Base-by-base conservation (phyloP, 768 basidiomycete genomes). In the Pleurotus tuber-regium region DNA sequence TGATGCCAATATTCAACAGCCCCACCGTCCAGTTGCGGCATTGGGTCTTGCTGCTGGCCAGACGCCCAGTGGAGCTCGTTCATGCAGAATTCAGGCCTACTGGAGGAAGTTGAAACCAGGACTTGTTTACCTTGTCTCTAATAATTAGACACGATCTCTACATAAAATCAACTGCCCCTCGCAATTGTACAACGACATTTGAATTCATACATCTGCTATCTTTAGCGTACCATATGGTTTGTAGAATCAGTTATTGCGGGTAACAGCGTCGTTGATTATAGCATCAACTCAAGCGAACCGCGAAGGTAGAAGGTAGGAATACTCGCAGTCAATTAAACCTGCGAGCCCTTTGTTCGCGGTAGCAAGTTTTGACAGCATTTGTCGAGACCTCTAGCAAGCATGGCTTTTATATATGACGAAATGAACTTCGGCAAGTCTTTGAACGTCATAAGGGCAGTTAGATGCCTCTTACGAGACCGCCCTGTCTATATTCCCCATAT, bases 381-480 rank as follows among this genome's bases (percentile, higher is more conserved):
- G 72, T 98, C 96, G 48, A 98, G 71, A 16, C 85, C 89, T 64
- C 93, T 76, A 0, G 94, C 85, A 11, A 98, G 80, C 70, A 96
- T 83, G 0, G 89, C 80, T 65, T 95, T 97, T 0, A 96, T 84
- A 93, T 96, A 97, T 0, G 98, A 72, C 0, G 85, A 84, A 25
- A 87, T 78, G 26, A 89, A 86, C 60, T 91, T 92, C 1, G 96
- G 89, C 56, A 89, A 92, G 1, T 84, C 81, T 68, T 93, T 95
- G 65, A 91, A 91, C 78, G 61, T 90, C 94, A 56, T 84, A 83
- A 1, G 92, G 88, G 78, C 89, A 98, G 64, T 87, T 94, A 44
- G 71, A 67, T 24, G 98, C 76, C 0, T 92, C 96, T 2, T 78
- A 75, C 12, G 82, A 70, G 9, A 93, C 76, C 0, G 88, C 92